Percentiles rank a stretch among this genome's conserved stretches.
Conservation (phyloP, 306 rosid genomes). For the Luffa acutangula region DNA sequence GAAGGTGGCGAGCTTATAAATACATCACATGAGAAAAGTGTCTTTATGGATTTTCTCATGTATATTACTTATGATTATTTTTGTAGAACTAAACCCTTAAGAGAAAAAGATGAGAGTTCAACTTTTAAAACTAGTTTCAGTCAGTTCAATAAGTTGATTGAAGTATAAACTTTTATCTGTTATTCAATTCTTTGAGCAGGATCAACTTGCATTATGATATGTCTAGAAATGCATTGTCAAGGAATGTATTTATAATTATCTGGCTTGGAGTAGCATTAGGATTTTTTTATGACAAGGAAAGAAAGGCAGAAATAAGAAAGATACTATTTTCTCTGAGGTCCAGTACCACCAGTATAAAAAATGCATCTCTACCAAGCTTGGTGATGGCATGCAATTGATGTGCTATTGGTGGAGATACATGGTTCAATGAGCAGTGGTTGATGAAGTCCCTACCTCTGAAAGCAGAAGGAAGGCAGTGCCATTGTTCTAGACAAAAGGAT, state of each 20-base stretch:
- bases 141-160: constrained; percentile 24
- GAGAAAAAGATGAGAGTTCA: constrained; percentile 20
- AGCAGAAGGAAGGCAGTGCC: background rate
- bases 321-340: background rate
- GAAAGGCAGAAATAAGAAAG: background rate
- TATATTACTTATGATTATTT: constrained; percentile 57
- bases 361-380: background rate
- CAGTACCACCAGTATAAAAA: background rate
- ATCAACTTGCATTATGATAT: background rate
- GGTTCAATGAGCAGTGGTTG: background rate
- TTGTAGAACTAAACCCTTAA: constrained; percentile 26
- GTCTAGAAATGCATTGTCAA: background rate
- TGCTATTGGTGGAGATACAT: background rate
- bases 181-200: background rate
- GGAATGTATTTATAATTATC: background rate
- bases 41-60: constrained; percentile 74
- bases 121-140: constrained; percentile 22
- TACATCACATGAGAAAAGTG: constrained; percentile 31
- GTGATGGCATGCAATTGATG: background rate
- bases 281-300: background rate
- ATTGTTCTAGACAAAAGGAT: background rate
- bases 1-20: constrained; percentile 26
- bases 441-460: background rate
- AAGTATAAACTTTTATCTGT: constrained; percentile 7
- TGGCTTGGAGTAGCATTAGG: background rate